Percentiles rank a stretch among this genome's conserved stretches.
These are phyloP conservation scores for Millerozyma miso DNA, from an alignment of 805 yeast genomes.

Conservation along the genomic window DNA sequence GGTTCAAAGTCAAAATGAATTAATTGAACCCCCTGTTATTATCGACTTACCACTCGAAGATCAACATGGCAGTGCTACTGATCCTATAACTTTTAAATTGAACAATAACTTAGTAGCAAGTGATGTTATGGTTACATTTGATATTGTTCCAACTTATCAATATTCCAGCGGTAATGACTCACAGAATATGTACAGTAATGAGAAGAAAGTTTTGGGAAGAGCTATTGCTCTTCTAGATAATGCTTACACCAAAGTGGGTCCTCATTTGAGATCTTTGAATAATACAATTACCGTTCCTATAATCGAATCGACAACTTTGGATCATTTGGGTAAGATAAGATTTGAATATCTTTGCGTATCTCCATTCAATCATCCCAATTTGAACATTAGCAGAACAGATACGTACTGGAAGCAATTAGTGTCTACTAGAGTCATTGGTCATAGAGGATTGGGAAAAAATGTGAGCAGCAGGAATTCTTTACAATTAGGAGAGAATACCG, in stretches of 20 bases:
- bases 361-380: slow-evolving; percentile 67
- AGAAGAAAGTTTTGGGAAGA: slow-evolving; percentile 56
- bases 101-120: slow-evolving; percentile 40
- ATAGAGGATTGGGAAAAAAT: slow-evolving; percentile 92
- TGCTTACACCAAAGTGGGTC: slow-evolving; percentile 64
- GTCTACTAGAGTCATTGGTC: slow-evolving; percentile 90
- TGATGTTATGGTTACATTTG: slow-evolving; percentile 66
- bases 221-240: slow-evolving; percentile 72
- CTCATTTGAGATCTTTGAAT: slow-evolving; percentile 60
- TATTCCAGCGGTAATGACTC: slow-evolving; percentile 24
- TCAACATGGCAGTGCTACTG: slow-evolving; percentile 60
- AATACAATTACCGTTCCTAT: slow-evolving; percentile 70
- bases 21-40: slow-evolving; percentile 53
- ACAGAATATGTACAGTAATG: slow-evolving; percentile 7
- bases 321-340: slow-evolving; percentile 69
- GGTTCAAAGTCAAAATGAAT: slow-evolving; percentile 15
- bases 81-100: slow-evolving; percentile 71
- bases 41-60: slow-evolving; percentile 83
- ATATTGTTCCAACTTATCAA: slow-evolving; percentile 85
- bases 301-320: slow-evolving; percentile 64
- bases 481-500: slow-evolving; percentile 93
- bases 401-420: slow-evolving; percentile 91
- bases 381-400: slow-evolving; percentile 62
- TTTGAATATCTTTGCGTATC: slow-evolving; percentile 71
- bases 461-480: slow-evolving; percentile 64